Conservation (phyloP, 2,329 filamentous ascomycete genomes). For the Curvularia lunata region DNA sequence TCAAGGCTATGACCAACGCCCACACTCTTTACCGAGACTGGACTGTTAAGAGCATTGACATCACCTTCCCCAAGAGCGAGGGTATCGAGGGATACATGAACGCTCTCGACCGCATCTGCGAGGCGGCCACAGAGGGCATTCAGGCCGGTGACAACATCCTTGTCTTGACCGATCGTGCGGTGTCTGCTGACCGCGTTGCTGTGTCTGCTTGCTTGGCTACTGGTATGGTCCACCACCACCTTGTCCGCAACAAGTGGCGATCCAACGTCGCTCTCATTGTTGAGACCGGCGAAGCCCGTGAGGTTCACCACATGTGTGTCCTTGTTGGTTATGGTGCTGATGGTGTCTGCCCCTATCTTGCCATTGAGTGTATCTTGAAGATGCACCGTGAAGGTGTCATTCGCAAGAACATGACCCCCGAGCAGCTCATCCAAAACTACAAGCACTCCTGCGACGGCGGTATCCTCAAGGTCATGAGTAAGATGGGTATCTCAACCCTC, state of each 20-base stretch:
- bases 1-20: conserved; percentile 85
- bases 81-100: conserved; percentile 84
- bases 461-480: conserved; percentile 98
- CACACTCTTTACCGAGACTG: conserved; percentile 74
- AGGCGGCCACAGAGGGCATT: conserved; percentile 82
- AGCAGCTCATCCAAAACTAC: conserved; percentile 91
- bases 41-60: conserved; percentile 88
- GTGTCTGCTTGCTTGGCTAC: conserved; percentile 88
- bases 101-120: conserved; percentile 86
- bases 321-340: conserved; percentile 93
- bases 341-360: conserved; percentile 91
- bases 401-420: conserved; percentile 82
- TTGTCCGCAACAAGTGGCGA: conserved; percentile 95
- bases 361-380: conserved; percentile 96
- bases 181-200: conserved; percentile 79
- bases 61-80: conserved; percentile 88
- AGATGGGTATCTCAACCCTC: conserved; percentile 98
- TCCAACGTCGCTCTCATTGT: conserved; percentile 85
- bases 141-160: conserved; percentile 84
- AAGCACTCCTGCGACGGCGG: conserved; percentile 95
- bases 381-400: conserved; percentile 92
- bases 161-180: conserved; percentile 86
- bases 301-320: conserved; percentile 99
- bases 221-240: conserved; percentile 92
- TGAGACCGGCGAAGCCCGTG: conserved; percentile 93